Base-by-base conservation (phyloP, 2,329 filamentous ascomycete genomes). In the Fusarium brachygibbosum region DNA sequence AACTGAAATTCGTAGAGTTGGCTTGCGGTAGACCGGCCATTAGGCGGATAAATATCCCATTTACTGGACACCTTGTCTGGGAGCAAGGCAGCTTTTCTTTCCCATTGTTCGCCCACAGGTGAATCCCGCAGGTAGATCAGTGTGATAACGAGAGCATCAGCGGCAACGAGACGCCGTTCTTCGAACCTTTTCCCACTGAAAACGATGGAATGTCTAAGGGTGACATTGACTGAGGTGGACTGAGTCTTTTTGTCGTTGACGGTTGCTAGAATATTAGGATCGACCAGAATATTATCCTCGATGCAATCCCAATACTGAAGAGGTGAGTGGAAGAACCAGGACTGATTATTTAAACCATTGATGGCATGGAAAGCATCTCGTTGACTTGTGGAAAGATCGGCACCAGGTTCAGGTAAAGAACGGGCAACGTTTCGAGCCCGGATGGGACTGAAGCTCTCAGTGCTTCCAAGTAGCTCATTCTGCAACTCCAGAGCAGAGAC, bases 281-380 rank as follows among this genome's bases (percentile, higher is more conserved):
- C 92, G 17, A 79, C 76, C 28, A 85, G 76, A 50, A 95, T 86
- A 9, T 78, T 79, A 2, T 86, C 83, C 8, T 81, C 75, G n/a
- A 84, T 91, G 75, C 90, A 91, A 63, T 88, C 86, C 92, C 92
- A 95, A 78, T 94, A 94, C 78, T 93, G 89, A 55, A 95, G 80
- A 2, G 92, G 92, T n/a, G 92, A 94, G 73, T 94, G 91, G 74
- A 92, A 92, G 71, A 92, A 92, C 91, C 91, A 93, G 6, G 88
- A 88, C 70, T 88, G 81, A 68, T 88, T 86, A 6, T 84, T 87
- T 34, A 88, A 77, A 16, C 87, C 88, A 72, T 90, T 89, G 69
- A 84, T 81, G 52, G 87, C 84, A 73, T 90, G 88, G 28, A 87
- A 82, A 11, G 83, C 76, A 73, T 90, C 85, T 31, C 88, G 84